Conservation (phyloP, 1,284 basidiomycete species). For the Hemileia vastatrix region DNA sequence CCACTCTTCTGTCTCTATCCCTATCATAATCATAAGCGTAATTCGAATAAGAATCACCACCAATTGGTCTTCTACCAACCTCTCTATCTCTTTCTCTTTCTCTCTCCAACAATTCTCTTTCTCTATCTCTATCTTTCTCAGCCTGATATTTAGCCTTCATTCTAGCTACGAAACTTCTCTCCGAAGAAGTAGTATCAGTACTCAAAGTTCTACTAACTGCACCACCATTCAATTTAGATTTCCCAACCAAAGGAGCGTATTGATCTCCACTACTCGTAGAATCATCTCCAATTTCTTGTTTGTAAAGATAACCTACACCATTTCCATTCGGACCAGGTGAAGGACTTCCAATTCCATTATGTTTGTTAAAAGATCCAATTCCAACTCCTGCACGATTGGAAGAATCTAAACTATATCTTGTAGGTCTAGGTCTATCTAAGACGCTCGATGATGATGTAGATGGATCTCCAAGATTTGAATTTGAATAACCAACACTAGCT, state of each 20-base stretch:
- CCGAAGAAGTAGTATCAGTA: conserved; percentile 35
- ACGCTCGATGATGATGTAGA: not conserved
- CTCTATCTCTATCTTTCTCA: conserved; percentile 30
- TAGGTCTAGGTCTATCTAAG: not conserved
- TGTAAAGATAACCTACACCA: not conserved
- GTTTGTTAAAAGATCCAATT: not conserved
- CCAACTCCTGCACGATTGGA: not conserved
- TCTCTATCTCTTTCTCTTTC: not conserved
- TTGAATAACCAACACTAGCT: too few species aligned
- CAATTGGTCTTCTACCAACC: too few species aligned
- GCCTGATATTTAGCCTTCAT: conserved; percentile 40
- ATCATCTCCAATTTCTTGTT: not conserved
- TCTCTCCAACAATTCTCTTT: not conserved
- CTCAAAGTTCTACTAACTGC: conserved; percentile 33
- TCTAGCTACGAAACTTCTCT: conserved; percentile 38
- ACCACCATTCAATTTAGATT: conserved; percentile 27
- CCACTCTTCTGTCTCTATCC: too few species aligned
- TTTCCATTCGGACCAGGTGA: not conserved
- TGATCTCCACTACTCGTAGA: conserved; percentile 18
- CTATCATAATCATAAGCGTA: too few species aligned
- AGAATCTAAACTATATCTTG: not conserved
- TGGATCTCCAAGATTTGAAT: too few species aligned
- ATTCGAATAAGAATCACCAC: too few species aligned
- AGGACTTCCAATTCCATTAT: not conserved
- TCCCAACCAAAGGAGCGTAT: conserved; percentile 32